phyloP scores from a whole-genome alignment of 2,329 filamentous ascomycete species.

The Boeremia exigua region DNA sequence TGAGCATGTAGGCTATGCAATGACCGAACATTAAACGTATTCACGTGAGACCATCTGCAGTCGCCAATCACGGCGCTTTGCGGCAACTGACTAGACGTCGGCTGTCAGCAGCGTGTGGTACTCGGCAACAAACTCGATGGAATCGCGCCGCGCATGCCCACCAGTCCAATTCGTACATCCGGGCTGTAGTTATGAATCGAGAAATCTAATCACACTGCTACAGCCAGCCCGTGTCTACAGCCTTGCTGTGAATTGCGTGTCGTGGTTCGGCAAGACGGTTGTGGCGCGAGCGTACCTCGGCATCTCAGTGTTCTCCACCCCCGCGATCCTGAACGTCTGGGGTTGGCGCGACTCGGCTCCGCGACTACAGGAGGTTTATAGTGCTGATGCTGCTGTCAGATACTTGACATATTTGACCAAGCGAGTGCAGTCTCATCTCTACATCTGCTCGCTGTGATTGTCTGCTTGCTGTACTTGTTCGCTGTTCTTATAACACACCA shows the following conservation, averaged over 20 bases:
- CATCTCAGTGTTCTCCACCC: conserved; percentile 9
- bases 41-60: not conserved
- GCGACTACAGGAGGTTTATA: conserved; percentile 3
- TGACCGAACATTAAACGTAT: not conserved
- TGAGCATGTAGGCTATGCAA: conserved; percentile 2
- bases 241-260: no score
- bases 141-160: not conserved
- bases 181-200: not conserved
- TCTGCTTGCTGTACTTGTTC: not conserved
- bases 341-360: conserved; percentile 3
- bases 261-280: not conserved
- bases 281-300: not conserved
- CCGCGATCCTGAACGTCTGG: conserved; percentile 9
- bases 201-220: no score
- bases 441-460: not conserved
- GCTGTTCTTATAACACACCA: not conserved
- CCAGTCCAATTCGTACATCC: no score
- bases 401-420: not conserved
- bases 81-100: conserved; percentile 12
- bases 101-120: conserved; percentile 5
- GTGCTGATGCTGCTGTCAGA: conserved; percentile 1
- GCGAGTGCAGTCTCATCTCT: no score
- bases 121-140: not conserved
- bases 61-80: conserved; percentile 9
- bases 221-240: no score